Evolutionary conservation across 1,139 yeast species (phyloP).

Genomic region (Tardiomyces digboiensis): DNA sequence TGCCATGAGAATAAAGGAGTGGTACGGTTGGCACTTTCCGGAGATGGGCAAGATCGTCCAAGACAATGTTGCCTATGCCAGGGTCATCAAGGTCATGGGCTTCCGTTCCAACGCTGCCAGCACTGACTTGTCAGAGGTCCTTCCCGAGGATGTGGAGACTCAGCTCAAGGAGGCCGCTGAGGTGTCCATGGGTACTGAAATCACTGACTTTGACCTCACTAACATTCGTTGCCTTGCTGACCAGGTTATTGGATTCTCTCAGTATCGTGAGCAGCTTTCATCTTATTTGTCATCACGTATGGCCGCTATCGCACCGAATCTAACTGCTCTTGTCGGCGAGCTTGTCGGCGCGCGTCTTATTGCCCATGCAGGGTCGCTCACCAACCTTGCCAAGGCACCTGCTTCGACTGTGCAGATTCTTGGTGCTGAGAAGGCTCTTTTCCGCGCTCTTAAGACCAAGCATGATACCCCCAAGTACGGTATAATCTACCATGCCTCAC

Average conservation of each 20-base stretch:
- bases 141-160: constrained; percentile 53
- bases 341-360: constrained; percentile 97
- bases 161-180: constrained; percentile 78
- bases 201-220: constrained; percentile 76
- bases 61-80: constrained; percentile 61
- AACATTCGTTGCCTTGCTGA: constrained; percentile 87
- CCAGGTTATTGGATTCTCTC: constrained; percentile 90
- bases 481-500: constrained; percentile 90
- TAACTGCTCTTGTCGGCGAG: constrained; percentile 94
- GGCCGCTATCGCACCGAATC: constrained; percentile 98
- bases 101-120: constrained; percentile 83
- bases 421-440: constrained; percentile 99
- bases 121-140: constrained; percentile 80
- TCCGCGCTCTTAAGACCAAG: constrained; percentile 97
- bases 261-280: constrained; percentile 88
- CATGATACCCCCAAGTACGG: constrained; percentile 99
- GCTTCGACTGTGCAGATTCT: constrained; percentile 98
- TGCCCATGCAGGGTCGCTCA: constrained; percentile 94
- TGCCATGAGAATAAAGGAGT: constrained; percentile 97
- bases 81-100: constrained; percentile 92
- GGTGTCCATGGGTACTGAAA: constrained; percentile 98
- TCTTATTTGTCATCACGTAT: constrained; percentile 86
- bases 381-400: constrained; percentile 94
- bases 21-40: constrained; percentile 99
- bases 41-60: constrained; percentile 96